Base-by-base conservation (phyloP, 2,329 filamentous ascomycete genomes). In the Zopfia rhizophila region DNA sequence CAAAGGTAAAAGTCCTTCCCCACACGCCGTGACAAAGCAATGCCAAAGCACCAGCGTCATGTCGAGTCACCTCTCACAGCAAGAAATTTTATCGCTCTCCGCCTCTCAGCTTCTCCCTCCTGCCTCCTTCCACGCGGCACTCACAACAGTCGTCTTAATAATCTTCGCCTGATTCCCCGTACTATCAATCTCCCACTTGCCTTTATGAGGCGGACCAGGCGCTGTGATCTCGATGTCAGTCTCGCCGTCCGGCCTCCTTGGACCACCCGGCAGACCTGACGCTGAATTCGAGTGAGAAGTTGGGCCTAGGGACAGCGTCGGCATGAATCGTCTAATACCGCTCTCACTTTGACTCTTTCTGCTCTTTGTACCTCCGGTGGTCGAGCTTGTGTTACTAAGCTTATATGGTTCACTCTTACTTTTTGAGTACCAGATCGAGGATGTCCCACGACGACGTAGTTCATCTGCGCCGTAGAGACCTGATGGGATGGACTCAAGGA, bases 91-190 rank as follows among this genome's bases (percentile, higher is more conserved):
- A 35, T 68, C 61, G 18, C 43, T 35, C 0, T 41, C 48, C 19
- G 25, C 46, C 28, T 58, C 57, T 19, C 47, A 35, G 28, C 58
- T 57, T 30, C 52, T 56, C 5, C 47, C 40, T 22, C 58, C 48
- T 5, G 56, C 55, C 38, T 69, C 66, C 30, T 69, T 64, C 65
- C 66, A 70, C 30, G 65, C 63, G 4, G 67, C 60, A 51, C 61
- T 67, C 3, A 70, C 59, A 8, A 66, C 65, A 4, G 66, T 70
- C 4, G 67, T 70, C 48, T 68, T 70, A 47, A 70, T 37, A 21
- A 70, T 70, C 47, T 67, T 68, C 2, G 65, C 60, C 38, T 64
- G 59, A 31, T 61, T 69, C 1, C 60, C 65, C 13, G 55, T 68
- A 40, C 66, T 70, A 28, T 63, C 62, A 1, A 58, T 62, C 28